These are phyloP conservation scores for Cryptococcus wingfieldii DNA, from an alignment of 1,284 basidiomycete genomes.

Conservation along the genomic window DNA sequence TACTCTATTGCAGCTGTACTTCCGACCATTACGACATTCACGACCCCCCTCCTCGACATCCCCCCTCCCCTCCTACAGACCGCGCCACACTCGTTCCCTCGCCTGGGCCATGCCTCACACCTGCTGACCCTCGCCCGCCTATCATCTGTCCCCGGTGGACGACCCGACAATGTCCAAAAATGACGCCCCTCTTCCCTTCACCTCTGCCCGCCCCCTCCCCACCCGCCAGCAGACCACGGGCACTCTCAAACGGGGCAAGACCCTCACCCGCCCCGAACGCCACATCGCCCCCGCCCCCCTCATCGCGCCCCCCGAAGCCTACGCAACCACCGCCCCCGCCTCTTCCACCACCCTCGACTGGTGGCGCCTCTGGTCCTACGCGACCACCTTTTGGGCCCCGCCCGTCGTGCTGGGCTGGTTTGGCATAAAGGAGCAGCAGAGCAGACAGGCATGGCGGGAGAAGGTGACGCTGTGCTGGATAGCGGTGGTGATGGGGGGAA, in stretches of 20 bases:
- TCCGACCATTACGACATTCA: too few species aligned
- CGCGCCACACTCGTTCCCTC: too few species aligned
- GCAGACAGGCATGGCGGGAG: conserved; percentile 93
- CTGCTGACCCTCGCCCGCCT: too few species aligned
- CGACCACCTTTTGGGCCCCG: conserved; percentile 90
- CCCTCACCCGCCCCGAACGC: conserved; percentile 91
- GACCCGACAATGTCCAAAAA: conserved; percentile 17
- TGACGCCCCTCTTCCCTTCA: conserved; percentile 41
- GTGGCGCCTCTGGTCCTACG: conserved; percentile 76
- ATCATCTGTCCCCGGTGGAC: not conserved
- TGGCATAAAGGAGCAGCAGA: conserved; percentile 72
- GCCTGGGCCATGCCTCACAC: too few species aligned
- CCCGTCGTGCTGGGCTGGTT: conserved; percentile 64
- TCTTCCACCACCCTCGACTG: conserved; percentile 54
- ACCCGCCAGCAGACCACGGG: conserved; percentile 26
- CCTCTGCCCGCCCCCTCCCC: conserved; percentile 32
- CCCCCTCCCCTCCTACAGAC: too few species aligned
- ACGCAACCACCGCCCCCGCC: conserved; percentile 7
- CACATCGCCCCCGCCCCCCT: conserved; percentile 88
- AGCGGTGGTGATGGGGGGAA: conserved; percentile 69
- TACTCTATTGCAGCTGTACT: too few species aligned
- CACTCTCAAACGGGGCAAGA: conserved; percentile 68
- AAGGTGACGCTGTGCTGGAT: conserved; percentile 91
- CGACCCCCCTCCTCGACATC: too few species aligned
- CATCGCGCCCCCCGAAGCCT: conserved; percentile 65